Conservation (phyloP, 768 basidiomycete genomes). For the Mycena metata region DNA sequence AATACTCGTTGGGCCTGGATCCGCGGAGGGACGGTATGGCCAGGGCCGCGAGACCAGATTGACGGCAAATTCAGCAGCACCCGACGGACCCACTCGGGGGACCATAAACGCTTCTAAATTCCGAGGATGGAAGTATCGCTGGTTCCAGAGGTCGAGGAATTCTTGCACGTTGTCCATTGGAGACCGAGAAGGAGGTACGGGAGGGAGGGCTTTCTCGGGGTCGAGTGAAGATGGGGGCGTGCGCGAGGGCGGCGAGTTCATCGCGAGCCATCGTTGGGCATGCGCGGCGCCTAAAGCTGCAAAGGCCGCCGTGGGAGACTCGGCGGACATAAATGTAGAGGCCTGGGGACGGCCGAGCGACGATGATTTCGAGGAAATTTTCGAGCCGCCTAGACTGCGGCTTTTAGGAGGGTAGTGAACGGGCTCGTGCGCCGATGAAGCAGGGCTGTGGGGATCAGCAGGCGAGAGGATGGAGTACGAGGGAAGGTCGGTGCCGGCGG, state of each 20-base stretch:
- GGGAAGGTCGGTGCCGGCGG: conserved; percentile 5
- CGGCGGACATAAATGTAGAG: conserved; percentile 3
- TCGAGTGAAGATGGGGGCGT: neutral
- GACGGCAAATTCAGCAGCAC: conserved; percentile 8
- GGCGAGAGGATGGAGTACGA: conserved; percentile 14
- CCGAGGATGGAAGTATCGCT: conserved; percentile 32
- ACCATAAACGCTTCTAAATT: conserved; percentile 27
- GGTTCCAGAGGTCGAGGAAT: conserved; percentile 34
- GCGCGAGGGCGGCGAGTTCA: neutral
- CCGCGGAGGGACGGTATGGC: too few relatives aligned
- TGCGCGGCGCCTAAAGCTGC: conserved; percentile 1
- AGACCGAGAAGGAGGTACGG: neutral
- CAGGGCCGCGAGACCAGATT: conserved; percentile 3
- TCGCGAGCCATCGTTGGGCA: neutral
- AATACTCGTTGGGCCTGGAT: too few relatives aligned
- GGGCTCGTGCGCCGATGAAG: neutral
- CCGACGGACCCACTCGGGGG: neutral
- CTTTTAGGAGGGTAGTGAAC: neutral
- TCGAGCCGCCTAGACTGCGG: neutral
- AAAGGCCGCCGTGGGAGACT: neutral
- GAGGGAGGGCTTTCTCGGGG: neutral
- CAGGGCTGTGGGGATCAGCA: conserved; percentile 7
- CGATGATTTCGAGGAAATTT: conserved; percentile 15
- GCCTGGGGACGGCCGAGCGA: conserved; percentile 9
- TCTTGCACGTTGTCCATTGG: conserved; percentile 16